Evolutionary conservation across 2,329 filamentous ascomycete species (phyloP), one percentile per base, ranked within the genome.

Genomic region (Orbilia blumenaviensis): DNA sequence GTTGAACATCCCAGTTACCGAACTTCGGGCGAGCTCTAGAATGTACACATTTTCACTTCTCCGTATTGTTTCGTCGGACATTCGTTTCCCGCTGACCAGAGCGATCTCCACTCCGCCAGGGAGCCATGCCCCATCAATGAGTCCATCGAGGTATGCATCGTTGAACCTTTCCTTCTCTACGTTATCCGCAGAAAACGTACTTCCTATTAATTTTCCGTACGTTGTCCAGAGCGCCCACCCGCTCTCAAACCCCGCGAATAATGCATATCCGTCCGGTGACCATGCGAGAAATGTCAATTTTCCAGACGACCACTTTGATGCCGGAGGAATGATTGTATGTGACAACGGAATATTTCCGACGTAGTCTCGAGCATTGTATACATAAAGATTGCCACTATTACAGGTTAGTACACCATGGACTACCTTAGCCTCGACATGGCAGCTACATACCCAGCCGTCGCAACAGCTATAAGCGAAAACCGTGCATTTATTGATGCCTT

Each of bases 171-270:
- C 84, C 56, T 87, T 84, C 1, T 90, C 89, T 38, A 93, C 85
- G 1, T 86, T 85, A 80, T 96, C 92, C 10, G 88, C 86, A 5
- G 87, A 86, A 82, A 98, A 98, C 81, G 92, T 97, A 79, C 89
- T 92, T 66, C 91, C 93, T 12, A 93, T 90, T 1, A 91, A 87
- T 82, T 97, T 97, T 34, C 95, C 95, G 83, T 96, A 99, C 38
- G 98, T 95, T 82, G 94, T 98, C 94, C 94, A 99, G 52, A 90
- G 94, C 3, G 92, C 91, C 95, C 95, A 99, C 0, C 95, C 96
- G 72, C 90, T 89, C 80, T 95, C 90, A 81, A 94, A 98, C 0
- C 94, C 95, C 46, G 91, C 93, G 83, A 99, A 97, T 7, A 99
- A 87, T 82, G 94, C 97, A 82, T 98, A 97, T 16, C 95, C 95